Conservation (phyloP, 2,329 filamentous ascomycete genomes). For the Ophiostoma sp. region DNA sequence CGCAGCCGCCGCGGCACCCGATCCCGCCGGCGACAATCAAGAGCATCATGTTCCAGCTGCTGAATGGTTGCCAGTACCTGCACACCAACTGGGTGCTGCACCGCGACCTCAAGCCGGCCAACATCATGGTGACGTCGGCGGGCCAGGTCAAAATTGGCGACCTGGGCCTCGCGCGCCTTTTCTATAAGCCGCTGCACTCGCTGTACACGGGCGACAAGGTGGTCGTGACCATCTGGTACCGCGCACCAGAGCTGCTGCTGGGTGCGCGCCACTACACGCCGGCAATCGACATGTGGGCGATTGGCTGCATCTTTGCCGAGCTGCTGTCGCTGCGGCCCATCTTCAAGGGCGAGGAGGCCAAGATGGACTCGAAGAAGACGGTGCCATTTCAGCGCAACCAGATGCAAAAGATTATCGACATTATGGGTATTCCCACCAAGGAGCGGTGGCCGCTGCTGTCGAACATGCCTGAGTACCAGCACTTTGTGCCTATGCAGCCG, state of each 20-base stretch:
- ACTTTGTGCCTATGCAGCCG: constrained; percentile 56
- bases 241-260: constrained; percentile 86
- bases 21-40: constrained; percentile 87
- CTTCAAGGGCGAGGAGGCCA: constrained; percentile 97
- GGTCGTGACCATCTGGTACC: constrained; percentile 98
- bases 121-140: constrained; percentile 92
- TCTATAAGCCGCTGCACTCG: constrained; percentile 87
- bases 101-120: constrained; percentile 93
- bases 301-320: constrained; percentile 97
- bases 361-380: constrained; percentile 97
- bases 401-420: constrained; percentile 98
- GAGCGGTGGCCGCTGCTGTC: constrained; percentile 81
- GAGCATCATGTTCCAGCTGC: constrained; percentile 90
- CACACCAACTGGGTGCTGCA: constrained; percentile 97
- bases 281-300: constrained; percentile 94
- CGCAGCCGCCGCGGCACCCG: constrained; percentile 76
- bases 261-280: constrained; percentile 95
- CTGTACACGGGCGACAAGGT: constrained; percentile 95
- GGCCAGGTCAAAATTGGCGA: constrained; percentile 95
- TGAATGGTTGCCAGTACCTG: constrained; percentile 91
- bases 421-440: constrained; percentile 84
- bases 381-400: constrained; percentile 97
- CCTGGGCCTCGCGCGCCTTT: constrained; percentile 82
- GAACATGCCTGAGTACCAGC: constrained; percentile 79
- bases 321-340: constrained; percentile 84